Conservation (phyloP, 139 green algal species). For the Coccomyxa sp. region DNA sequence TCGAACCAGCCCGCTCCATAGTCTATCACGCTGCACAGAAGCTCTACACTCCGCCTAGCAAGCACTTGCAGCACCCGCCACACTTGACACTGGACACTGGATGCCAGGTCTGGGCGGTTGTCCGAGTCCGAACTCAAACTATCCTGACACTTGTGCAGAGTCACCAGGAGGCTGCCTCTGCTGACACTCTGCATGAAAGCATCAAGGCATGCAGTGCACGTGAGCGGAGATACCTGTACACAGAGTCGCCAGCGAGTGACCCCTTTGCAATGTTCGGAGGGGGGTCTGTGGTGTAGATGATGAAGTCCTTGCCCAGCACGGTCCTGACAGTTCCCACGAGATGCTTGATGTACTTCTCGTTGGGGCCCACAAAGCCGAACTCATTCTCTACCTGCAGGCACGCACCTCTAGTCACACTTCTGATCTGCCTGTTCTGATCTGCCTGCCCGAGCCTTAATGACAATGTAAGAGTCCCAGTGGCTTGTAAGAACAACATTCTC, state of each 20-base stretch:
- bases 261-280: constrained; percentile 23
- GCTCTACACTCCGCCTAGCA: neutral
- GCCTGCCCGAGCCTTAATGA: too few relatives aligned
- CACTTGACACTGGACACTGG: neutral
- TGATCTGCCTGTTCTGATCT: too few relatives aligned
- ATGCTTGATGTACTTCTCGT: constrained; percentile 38
- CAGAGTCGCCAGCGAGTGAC: constrained; percentile 28
- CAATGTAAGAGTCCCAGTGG: too few relatives aligned
- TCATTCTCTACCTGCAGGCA: constrained; percentile 71
- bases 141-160: too few relatives aligned
- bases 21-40: constrained; percentile 28
- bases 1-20: constrained; percentile 41
- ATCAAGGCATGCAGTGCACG: too few relatives aligned
- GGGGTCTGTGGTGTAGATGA: constrained; percentile 59
- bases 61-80: neutral
- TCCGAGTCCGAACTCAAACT: too few relatives aligned
- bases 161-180: too few relatives aligned
- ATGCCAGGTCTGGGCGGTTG: too few relatives aligned
- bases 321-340: constrained; percentile 18
- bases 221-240: constrained; percentile 31
- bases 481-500: too few relatives aligned
- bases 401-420: too few relatives aligned
- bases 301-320: constrained; percentile 24
- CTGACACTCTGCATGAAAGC: neutral
- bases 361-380: constrained; percentile 44